Conservation (phyloP, 208 protist genomes). For the Leishmania mexicana region DNA sequence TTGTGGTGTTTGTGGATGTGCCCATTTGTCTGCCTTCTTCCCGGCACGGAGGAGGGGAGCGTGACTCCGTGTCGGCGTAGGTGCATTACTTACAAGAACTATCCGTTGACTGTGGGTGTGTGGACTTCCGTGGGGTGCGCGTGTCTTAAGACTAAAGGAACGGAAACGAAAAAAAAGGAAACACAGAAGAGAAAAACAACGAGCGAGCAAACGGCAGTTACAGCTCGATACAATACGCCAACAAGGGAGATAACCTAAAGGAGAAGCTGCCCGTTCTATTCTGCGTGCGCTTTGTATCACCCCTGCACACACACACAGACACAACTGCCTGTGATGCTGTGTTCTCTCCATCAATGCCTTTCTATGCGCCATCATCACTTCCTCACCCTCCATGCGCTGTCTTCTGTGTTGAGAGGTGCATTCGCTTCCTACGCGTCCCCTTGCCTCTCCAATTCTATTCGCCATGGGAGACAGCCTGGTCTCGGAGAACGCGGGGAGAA, state of each 20-base stretch:
- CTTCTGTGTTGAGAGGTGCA: background rate
- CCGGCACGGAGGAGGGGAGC: background rate
- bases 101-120: constrained; percentile 5
- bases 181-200: background rate
- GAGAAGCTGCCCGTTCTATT: background rate
- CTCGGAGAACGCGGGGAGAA: background rate
- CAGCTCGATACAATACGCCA: background rate
- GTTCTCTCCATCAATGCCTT: background rate
- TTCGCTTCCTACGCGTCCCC: background rate
- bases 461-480: no score
- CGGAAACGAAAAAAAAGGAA: background rate
- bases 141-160: constrained; percentile 1
- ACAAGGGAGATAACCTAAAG: background rate
- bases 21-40: background rate
- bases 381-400: background rate
- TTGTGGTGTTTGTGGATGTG: background rate
- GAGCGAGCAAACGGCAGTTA: background rate
- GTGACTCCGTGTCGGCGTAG: background rate
- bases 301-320: background rate
- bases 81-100: constrained; percentile 18
- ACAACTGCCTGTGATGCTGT: background rate
- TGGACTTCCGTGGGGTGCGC: background rate
- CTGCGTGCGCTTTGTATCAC: background rate
- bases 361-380: background rate
- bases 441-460: background rate